Conservation (phyloP, 495 filamentous ascomycete genomes). For the Amniculicola lignicola region DNA sequence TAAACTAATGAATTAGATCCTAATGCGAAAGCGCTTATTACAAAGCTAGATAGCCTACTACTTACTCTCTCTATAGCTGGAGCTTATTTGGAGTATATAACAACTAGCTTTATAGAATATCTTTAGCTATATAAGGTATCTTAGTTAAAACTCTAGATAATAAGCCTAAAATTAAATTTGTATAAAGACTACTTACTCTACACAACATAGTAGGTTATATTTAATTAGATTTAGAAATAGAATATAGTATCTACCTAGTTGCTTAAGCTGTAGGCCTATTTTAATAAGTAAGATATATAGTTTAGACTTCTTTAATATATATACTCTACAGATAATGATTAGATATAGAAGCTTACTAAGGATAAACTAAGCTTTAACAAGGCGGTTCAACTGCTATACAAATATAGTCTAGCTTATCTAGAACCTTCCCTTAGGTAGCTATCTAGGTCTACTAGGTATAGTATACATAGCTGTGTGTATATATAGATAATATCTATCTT, state of each 20-base stretch:
- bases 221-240: conserved; percentile 41
- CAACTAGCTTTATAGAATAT: conserved; percentile 25
- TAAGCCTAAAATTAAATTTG: conserved; percentile 33
- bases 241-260: conserved; percentile 42
- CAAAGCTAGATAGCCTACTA: conserved; percentile 29
- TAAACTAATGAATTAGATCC: conserved; percentile 20
- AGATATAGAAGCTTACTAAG: conserved; percentile 28
- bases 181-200: conserved; percentile 41
- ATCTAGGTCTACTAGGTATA: background rate
- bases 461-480: background rate
- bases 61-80: conserved; percentile 31
- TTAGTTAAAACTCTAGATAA: conserved; percentile 34
- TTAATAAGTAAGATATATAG: conserved; percentile 54
- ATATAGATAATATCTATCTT: background rate
- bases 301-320: conserved; percentile 44
- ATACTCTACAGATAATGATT: background rate
- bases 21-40: conserved; percentile 9
- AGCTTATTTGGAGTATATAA: conserved; percentile 21
- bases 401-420: conserved; percentile 34
- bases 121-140: conserved; percentile 37
- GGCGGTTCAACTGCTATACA: conserved; percentile 36
- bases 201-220: conserved; percentile 49
- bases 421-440: background rate
- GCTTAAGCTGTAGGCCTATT: conserved; percentile 47
- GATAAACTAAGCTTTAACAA: conserved; percentile 6